Conservation (phyloP, 106 monocot species). For the Acanthochlamys bracteata region DNA sequence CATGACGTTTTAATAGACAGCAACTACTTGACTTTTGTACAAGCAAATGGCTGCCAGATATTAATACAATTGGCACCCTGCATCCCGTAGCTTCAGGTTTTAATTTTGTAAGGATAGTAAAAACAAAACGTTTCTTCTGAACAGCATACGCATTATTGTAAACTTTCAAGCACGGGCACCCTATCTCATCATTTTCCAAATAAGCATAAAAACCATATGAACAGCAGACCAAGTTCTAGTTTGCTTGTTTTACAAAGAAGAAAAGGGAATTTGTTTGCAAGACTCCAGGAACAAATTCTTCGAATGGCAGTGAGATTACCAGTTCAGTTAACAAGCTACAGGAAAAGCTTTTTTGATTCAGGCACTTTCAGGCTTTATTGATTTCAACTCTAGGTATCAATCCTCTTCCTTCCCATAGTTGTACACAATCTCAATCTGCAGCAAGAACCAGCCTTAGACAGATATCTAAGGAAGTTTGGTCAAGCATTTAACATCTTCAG, state of each 20-base stretch:
- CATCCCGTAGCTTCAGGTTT: no score
- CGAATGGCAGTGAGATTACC: neutral
- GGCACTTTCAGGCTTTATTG: conserved; percentile 1
- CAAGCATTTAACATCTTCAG: neutral
- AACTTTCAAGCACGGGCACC: no score
- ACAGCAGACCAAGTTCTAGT: neutral
- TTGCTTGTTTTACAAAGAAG: neutral
- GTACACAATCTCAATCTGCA: conserved; percentile 80
- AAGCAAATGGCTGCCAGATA: no score
- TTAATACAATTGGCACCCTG: no score
- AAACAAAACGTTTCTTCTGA: no score
- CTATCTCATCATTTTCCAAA: no score
- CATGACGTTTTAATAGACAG: no score
- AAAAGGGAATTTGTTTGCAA: neutral
- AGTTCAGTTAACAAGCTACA: neutral
- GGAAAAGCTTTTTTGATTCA: neutral
- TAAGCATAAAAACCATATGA: no score
- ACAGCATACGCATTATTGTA: no score
- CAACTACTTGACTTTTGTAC: no score
- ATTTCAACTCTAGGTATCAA: neutral
- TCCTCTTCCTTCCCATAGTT: conserved; percentile 70
- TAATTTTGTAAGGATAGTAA: no score
- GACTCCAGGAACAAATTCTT: neutral
- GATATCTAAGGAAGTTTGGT: neutral
- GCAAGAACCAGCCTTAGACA: neutral